These are phyloP conservation scores for Linderniella brevidens DNA, from an alignment of 257 asterid species.

Conservation along the genomic window DNA sequence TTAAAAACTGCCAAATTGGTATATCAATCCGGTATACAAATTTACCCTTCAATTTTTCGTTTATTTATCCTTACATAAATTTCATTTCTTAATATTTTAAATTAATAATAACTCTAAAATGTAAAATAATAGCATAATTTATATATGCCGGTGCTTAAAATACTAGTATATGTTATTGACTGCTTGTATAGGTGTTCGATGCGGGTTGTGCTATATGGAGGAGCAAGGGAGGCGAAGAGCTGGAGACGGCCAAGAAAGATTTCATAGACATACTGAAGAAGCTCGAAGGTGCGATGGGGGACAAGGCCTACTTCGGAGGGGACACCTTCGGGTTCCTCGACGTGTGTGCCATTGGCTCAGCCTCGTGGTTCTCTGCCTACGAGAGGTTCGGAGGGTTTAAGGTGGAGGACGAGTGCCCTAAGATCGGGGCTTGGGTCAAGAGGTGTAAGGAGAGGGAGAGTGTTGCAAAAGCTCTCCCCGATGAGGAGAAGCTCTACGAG, in stretches of 20 bases:
- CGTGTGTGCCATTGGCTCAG: slow-evolving; percentile 12
- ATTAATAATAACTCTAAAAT: too few species aligned
- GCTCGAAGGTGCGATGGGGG: slow-evolving; percentile 29
- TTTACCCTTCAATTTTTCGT: too few species aligned
- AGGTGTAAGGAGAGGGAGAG: slow-evolving; percentile 24
- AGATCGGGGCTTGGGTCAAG: slow-evolving; percentile 19
- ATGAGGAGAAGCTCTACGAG: slow-evolving; percentile 14
- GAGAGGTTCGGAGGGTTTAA: slow-evolving; percentile 20
- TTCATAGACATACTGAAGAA: slow-evolving; percentile 12
- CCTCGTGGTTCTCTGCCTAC: slow-evolving; percentile 19
- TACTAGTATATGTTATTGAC: too few species aligned
- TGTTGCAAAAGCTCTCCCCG: slow-evolving; percentile 19
- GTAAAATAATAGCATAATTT: too few species aligned
- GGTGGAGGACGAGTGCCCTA: slow-evolving; percentile 18
- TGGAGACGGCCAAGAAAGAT: slow-evolving; percentile 18
- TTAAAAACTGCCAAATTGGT: too few species aligned
- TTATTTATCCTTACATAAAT: too few species aligned
- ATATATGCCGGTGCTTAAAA: too few species aligned
- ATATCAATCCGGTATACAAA: too few species aligned
- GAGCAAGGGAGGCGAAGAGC: slow-evolving; percentile 21
- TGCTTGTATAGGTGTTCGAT: too few species aligned
- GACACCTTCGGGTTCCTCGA: slow-evolving; percentile 21
- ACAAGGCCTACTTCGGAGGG: slow-evolving; percentile 33
- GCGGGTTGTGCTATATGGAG: slow-evolving; percentile 2
- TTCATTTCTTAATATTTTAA: too few species aligned